Evolutionary conservation across 2,329 filamentous ascomycete genomes (phyloP).

Genomic region (Calonectria fujianensis): DNA sequence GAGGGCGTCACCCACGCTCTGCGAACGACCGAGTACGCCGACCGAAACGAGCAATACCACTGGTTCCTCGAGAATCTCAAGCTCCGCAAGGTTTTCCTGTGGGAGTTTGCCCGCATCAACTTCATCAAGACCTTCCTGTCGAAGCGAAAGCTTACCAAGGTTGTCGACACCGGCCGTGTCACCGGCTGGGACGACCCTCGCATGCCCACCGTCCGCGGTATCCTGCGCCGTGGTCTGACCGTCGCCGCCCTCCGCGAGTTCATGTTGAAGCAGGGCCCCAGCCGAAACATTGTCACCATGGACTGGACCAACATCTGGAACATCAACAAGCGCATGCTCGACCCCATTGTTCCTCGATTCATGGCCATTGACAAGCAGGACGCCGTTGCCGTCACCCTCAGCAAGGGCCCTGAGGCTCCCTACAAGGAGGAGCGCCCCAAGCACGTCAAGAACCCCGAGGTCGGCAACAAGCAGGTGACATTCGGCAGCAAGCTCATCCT

Average conservation of each 20-base stretch:
- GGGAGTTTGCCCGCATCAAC: constrained; percentile 90
- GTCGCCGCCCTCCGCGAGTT: constrained; percentile 87
- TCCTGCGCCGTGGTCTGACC: constrained; percentile 86
- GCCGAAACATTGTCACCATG: constrained; percentile 88
- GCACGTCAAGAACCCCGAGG: constrained; percentile 90
- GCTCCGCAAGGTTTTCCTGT: constrained; percentile 86
- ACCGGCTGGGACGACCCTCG: constrained; percentile 92
- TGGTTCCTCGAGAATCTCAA: constrained; percentile 87
- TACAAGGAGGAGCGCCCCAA: constrained; percentile 86
- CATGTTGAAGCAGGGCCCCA: constrained; percentile 89
- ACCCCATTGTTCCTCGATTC: constrained; percentile 83
- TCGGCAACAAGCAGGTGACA: constrained; percentile 90
- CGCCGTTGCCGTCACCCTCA: constrained; percentile 81
- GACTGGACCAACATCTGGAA: constrained; percentile 87
- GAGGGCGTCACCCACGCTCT: constrained; percentile 91
- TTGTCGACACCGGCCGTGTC: constrained; percentile 85
- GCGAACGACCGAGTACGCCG: constrained; percentile 90
- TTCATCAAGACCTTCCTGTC: constrained; percentile 89
- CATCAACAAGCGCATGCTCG: constrained; percentile 88
- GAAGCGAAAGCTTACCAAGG: constrained; percentile 89
- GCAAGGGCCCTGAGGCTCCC: constrained; percentile 77
- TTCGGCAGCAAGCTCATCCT: constrained; percentile 85
- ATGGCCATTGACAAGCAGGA: constrained; percentile 83
- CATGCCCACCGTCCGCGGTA: constrained; percentile 89
- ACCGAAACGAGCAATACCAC: constrained; percentile 90